Evolutionary conservation across 257 asterid species (phyloP).

Genomic region (Petrea volubilis): DNA sequence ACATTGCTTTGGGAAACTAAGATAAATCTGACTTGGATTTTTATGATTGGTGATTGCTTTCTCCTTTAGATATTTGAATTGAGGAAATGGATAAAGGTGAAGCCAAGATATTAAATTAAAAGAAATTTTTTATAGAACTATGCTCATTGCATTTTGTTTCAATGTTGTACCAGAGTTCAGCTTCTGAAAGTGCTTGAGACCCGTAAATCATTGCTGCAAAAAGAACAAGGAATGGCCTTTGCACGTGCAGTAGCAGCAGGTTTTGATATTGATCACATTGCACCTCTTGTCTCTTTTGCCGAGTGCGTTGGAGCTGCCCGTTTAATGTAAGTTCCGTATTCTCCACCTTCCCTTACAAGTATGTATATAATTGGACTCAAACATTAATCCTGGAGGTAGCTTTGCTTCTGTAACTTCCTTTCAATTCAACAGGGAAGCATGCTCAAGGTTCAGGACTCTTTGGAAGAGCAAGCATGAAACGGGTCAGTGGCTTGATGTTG

Average conservation of each 20-base stretch:
- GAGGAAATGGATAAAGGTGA: not conserved
- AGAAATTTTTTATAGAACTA: constrained; percentile 7
- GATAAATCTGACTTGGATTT: constrained; percentile 1
- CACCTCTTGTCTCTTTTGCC: constrained; percentile 73
- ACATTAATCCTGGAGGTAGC: not conserved
- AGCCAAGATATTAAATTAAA: not conserved
- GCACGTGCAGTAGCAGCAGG: constrained; percentile 99
- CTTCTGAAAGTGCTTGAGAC: constrained; percentile 87
- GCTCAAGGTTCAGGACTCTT: constrained; percentile 69
- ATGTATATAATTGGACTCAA: not conserved
- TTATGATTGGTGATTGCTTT: constrained; percentile 8
- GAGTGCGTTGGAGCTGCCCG: constrained; percentile 92
- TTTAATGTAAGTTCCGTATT: constrained; percentile 53
- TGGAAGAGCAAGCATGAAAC: constrained; percentile 93
- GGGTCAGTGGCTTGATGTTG: constrained; percentile 94
- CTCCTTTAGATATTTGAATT: not conserved
- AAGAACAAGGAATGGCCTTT: constrained; percentile 98
- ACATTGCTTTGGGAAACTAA: not conserved
- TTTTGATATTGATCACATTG: constrained; percentile 72
- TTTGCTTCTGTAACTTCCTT: constrained; percentile 5
- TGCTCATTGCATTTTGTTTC: constrained; percentile 28
- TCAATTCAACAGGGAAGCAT: constrained; percentile 74
- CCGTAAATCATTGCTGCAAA: constrained; percentile 72
- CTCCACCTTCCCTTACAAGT: constrained; percentile 10
- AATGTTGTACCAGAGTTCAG: constrained; percentile 62